Conservation (phyloP, 768 basidiomycete genomes). For the Termitomyces sp. region DNA sequence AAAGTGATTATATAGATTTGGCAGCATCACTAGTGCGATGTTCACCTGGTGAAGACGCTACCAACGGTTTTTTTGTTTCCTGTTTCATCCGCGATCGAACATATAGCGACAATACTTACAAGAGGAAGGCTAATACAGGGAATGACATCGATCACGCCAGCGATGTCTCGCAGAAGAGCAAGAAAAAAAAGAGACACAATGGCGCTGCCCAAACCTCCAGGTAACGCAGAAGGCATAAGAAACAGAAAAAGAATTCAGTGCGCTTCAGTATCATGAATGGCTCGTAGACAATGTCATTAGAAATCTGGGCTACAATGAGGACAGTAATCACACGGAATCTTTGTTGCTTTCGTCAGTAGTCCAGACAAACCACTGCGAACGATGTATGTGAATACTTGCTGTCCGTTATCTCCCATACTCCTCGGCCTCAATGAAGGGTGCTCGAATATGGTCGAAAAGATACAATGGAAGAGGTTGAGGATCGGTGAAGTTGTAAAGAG, state of each 20-base stretch:
- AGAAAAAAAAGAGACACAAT: constrained; percentile 16
- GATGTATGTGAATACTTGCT: constrained; percentile 13
- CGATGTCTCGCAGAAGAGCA: constrained; percentile 11
- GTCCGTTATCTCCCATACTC: constrained; percentile 14
- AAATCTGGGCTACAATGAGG: constrained; percentile 8
- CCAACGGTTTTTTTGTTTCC: constrained; percentile 98
- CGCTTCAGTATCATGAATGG: too few species aligned
- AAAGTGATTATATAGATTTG: constrained; percentile 29
- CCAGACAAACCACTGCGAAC: constrained; percentile 8
- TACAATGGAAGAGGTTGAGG: constrained; percentile 1
- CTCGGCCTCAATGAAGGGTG: constrained; percentile 1
- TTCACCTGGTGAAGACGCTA: constrained; percentile 75
- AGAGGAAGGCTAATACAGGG: constrained; percentile 20
- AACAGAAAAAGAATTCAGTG: too few species aligned
- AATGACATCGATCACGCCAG: constrained; percentile 11
- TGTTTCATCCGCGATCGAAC: constrained; percentile 55
- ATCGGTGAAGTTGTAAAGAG: constrained; percentile 11
- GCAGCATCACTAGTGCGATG: constrained; percentile 67
- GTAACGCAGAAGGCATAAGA: background rate
- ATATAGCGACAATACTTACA: constrained; percentile 2
- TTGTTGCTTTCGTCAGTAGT: constrained; percentile 16
- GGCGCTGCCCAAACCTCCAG: background rate
- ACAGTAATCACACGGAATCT: constrained; percentile 8
- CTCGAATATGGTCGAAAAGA: constrained; percentile 7
- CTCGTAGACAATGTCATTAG: constrained; percentile 4